Base-by-base conservation (phyloP, 169 alveolate species). In the Neospora caninum region DNA sequence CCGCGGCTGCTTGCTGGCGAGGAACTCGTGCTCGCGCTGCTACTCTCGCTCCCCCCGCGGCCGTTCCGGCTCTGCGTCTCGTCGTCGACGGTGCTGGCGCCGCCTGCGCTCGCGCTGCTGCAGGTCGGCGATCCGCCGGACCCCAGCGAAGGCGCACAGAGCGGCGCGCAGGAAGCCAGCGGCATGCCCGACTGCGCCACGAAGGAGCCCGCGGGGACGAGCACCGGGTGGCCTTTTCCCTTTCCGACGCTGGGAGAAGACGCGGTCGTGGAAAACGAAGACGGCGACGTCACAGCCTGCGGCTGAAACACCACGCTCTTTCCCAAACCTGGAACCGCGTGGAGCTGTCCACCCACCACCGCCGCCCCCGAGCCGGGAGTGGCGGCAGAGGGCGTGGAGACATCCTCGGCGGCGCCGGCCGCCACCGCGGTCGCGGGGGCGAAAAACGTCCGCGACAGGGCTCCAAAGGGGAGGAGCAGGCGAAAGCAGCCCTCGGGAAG, bases 21-120 rank as follows among this genome's bases (percentile, higher is more conserved):
- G 45, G 49, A 73, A n/a, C 84, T 20, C n/a, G 49, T 73, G 27
- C 42, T 31, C 84, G 84, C 2, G 43, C 84, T 73, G 84, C 39
- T n/a, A n/a, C 80, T 73, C 13, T 31, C 45, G 84, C 45, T 73
- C n/a, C 42, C 84, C 9, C 84, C 42, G 38, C 84, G 22, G 18
- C 84, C 42, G 84, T 36, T 73, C 27, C 84, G 39, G 42, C 84
- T 31, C 84, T 34, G 84, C 10, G 25, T 73, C 42, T 73, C 84
- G 2, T 36, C 84, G 13, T 36, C 84, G 9, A 31, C 42, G 1
- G 49, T 73, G 84, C 84, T 73, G 13, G 84, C 9, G 42, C 42
- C 38, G 39, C 84, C 84, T 31, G 49, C 84, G 42, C 84, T 73
- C 43, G 84, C n/a, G 84, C 84, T 73, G 84, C 45, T 73, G 84